Base-by-base conservation (phyloP, 768 basidiomycete genomes). In the Mycena haematopus region DNA sequence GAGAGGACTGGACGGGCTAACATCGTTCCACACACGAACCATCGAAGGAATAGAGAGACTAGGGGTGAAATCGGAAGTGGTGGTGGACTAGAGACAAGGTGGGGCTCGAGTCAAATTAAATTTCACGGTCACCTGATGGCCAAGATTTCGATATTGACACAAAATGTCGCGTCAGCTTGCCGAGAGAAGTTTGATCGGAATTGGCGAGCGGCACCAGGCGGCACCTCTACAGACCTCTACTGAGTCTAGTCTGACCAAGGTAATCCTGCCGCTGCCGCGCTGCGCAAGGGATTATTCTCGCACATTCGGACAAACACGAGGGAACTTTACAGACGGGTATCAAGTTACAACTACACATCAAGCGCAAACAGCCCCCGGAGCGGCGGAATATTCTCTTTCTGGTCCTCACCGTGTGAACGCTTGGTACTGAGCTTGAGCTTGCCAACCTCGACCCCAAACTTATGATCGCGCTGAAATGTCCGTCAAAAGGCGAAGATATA, bases 341-440 rank as follows among this genome's bases (percentile, higher is more conserved):
- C n/a, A n/a, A 33, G 11, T 33, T 15, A 10, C 36, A 0, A 19
- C 40, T n/a, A 42, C 40, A 42, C 1, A 42, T 42, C 40, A n/a
- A 42, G 19, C 19, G 40, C 19, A 19, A 61, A 27, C 36, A 49
- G 8, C 27, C 25, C 9, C 19, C 36, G 36, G 27, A 35, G 27
- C 35, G 62, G 62, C 22, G 62, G 62, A 21, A 63, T 63, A 27
- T 63, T 63, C 35, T 63, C 62, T 35, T 63, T 63, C 27, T 57
- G 52, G 3, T 63, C 62, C 36, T 45, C 22, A n/a, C 22, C 24
- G 29, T 40, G 6, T 1, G 36, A n/a, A 6, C 25, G 4, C 22
- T 14, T 40, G 11, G 35, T 40, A 24, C 19, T 27, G 24, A 42
- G 15, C 25, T 40, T 53, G 35, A 13, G n/a, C 35, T 45, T 45